A percentile compares a stretch with the other conserved stretches of the same genome.
These are phyloP conservation scores for Aegilops speltoides DNA, from an alignment of 176 grass and related monocot genomes.

Conservation along the genomic window DNA sequence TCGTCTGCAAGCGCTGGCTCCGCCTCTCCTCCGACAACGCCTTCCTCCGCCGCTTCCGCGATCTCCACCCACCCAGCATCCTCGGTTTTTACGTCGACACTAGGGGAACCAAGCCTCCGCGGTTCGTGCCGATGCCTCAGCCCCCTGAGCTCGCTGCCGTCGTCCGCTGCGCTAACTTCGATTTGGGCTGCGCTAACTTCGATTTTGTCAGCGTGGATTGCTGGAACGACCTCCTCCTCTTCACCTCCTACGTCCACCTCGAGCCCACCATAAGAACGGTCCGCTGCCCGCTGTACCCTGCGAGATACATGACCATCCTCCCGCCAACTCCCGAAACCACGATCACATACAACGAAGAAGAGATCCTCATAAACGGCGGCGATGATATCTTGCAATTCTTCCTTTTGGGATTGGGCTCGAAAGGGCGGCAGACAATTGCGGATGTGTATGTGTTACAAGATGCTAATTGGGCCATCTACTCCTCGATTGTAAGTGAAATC, in stretches of 20 bases:
- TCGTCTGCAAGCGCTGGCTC: background rate
- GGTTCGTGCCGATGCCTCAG: background rate
- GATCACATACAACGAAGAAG: background rate
- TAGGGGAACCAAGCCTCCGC: background rate
- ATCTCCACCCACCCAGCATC: background rate
- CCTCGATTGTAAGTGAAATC: background rate
- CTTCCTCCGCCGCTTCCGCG: background rate
- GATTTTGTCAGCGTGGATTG: background rate
- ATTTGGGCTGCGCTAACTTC: background rate
- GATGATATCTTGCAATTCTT: background rate
- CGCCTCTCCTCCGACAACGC: background rate
- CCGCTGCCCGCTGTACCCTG: background rate
- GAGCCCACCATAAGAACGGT: background rate
- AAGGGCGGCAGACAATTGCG: background rate
- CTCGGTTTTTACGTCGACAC: background rate
- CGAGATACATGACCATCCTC: background rate
- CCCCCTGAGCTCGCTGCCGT: background rate
- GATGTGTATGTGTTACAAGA: background rate
- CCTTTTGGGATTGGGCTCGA: background rate
- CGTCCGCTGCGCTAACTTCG: background rate
- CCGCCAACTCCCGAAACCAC: background rate
- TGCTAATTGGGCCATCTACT: background rate
- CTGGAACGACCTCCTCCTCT: background rate
- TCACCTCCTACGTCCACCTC: background rate
- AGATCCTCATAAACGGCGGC: background rate